Conservation (phyloP, 2,329 filamentous ascomycete genomes). For the Pestalotiopsis fici region DNA sequence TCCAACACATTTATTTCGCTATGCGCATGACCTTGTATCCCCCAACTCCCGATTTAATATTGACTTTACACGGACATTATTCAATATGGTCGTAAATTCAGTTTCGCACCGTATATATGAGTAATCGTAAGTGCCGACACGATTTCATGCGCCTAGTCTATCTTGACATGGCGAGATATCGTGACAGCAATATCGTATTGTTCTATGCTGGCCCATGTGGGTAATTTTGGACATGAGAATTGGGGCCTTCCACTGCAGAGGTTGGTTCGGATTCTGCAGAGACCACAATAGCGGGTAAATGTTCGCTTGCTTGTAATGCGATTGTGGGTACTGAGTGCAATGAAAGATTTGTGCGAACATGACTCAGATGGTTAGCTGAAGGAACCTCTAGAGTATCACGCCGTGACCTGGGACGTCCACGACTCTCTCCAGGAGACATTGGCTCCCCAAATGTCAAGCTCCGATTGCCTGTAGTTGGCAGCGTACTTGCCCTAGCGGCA, state of each 20-base stretch:
- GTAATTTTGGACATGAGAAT: not conserved
- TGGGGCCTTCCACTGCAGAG: not conserved
- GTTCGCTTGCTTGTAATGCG: too few relatives aligned
- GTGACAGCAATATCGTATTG: not conserved
- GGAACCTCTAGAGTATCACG: slow-evolving; percentile 35
- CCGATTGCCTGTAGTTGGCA: slow-evolving; percentile 13
- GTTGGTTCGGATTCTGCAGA: slow-evolving; percentile 13
- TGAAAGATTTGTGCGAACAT: slow-evolving; percentile 13
- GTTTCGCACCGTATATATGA: too few relatives aligned
- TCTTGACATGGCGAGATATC: not conserved
- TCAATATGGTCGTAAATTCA: too few relatives aligned
- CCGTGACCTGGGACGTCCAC: slow-evolving; percentile 21
- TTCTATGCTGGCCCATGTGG: not conserved
- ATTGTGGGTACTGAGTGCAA: slow-evolving; percentile 1
- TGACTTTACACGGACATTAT: too few relatives aligned
- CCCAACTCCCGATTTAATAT: too few relatives aligned
- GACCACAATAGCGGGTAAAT: slow-evolving; percentile 18
- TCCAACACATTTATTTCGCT: too few relatives aligned
- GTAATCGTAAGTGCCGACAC: too few relatives aligned
- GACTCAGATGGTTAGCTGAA: slow-evolving; percentile 13
- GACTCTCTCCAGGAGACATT: slow-evolving; percentile 11
- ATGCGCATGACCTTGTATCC: too few relatives aligned
- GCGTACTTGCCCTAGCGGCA: slow-evolving; percentile 17
- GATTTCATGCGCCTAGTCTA: too few relatives aligned
- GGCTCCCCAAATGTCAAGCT: not conserved